Percentiles rank a stretch among this genome's conserved stretches.
Evolutionary conservation across 2,329 filamentous ascomycete genomes (phyloP).

Genomic region (Neonectria coccinea): DNA sequence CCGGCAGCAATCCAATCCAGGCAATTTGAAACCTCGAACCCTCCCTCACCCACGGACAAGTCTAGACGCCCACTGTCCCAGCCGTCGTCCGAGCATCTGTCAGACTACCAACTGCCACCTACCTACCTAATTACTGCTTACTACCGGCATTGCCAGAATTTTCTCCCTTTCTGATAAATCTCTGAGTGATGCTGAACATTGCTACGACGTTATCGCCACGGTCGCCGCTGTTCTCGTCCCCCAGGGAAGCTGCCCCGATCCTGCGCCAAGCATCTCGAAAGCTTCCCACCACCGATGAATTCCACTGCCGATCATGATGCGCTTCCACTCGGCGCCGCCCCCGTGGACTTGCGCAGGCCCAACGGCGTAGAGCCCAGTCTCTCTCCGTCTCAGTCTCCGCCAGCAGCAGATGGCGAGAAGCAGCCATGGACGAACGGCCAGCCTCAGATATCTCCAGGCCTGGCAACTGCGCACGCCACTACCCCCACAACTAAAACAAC

Average conservation of each 20-base stretch:
- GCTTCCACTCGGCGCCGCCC: conserved; percentile 33
- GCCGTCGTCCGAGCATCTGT: conserved; percentile 13
- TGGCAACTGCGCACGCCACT: conserved; percentile 26
- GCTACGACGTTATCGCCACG: conserved; percentile 26
- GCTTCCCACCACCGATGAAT: conserved; percentile 43
- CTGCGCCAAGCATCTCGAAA: conserved; percentile 31
- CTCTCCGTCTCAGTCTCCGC: conserved; percentile 23
- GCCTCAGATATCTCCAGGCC: conserved; percentile 18
- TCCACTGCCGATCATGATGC: conserved; percentile 40
- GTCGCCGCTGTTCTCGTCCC: conserved; percentile 13
- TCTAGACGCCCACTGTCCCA: conserved; percentile 25
- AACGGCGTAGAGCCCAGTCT: conserved; percentile 30
- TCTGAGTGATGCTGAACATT: conserved; percentile 19
- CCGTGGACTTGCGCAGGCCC: conserved; percentile 23
- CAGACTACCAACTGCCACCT: neutral
- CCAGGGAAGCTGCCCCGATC: conserved; percentile 28
- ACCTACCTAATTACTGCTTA: conserved; percentile 1
- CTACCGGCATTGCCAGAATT: neutral
- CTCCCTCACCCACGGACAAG: conserved; percentile 25
- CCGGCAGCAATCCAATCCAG: conserved; percentile 37
- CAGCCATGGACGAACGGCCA: conserved; percentile 20
- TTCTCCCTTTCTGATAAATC: conserved; percentile 9
- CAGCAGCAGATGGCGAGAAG: conserved; percentile 24
- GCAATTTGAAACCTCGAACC: conserved; percentile 38
- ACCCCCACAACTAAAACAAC: conserved; percentile 20